Base-by-base conservation (phyloP, 768 basidiomycete species). In the Grammothele lineata region DNA sequence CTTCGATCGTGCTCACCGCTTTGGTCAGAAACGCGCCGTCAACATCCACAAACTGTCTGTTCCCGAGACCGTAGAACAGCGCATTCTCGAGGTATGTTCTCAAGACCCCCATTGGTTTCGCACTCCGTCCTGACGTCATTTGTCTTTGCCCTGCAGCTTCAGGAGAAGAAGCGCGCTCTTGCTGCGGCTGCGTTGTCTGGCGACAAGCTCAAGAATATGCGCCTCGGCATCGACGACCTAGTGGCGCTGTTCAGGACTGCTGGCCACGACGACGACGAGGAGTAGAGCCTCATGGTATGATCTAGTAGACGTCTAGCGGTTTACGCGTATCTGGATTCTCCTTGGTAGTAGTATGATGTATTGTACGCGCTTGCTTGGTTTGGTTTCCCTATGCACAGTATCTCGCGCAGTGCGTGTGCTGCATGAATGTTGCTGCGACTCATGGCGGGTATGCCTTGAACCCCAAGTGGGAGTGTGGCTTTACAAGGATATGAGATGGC, bases 41-140 rank as follows among this genome's bases (percentile, higher is more conserved):
- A 80, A 86, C 59, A 94, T 92, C 53, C 89, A 81, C 72, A 92
- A 92, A 67, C 77, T 98, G 24, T 91, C 85, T 56, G 85, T 97
- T 45, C 81, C 85, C 34, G 73, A 81, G 22, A 92, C 91, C 2
- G 88, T 96, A 7, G 93, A 95, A 59, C 82, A 91, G 58, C 83
- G 93, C 38, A 92, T 95, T 52, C 69, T 94, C 26, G 70, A 69
- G 56, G 87, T 88, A 39, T 35, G 70, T 54, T 32, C 26, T 5
- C 22, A 14, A 7, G 15, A 7, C 40, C 15, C 5, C 15, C 9
- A 12, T 14, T 34, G 24, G 7, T 7, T 36, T 15, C 37, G 44
- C 14, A 35, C 30, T 8, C 4, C 21, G 9, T 2, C 11, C 48
- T 40, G 1, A 21, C 9, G 11, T 17, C 5, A 12, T 23, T 18